Conservation (phyloP, 2,329 filamentous ascomycete genomes). For the Pseudogymnoascus pannorum region DNA sequence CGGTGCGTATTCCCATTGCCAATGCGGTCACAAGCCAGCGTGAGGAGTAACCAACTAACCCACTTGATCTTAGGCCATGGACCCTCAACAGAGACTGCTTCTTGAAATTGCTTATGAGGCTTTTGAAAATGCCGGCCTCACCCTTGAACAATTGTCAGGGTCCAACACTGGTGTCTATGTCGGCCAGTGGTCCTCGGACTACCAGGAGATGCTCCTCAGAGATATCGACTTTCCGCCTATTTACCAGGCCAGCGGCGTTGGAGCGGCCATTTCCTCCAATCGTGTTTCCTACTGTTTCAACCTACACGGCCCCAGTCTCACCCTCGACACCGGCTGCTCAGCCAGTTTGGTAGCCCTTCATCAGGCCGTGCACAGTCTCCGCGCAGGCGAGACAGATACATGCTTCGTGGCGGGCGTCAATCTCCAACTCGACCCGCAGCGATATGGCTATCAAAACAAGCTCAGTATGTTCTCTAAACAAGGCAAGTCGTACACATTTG, state of each 20-base stretch:
- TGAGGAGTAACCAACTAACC: background rate
- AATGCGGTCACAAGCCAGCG: background rate
- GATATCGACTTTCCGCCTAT: constrained; percentile 20
- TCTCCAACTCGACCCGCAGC: background rate
- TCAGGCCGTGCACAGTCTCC: constrained; percentile 35
- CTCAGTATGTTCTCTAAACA: background rate
- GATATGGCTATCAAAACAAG: background rate
- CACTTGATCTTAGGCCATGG: constrained; percentile 20
- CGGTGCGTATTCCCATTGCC: background rate
- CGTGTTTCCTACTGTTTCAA: constrained; percentile 22
- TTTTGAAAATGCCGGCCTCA: constrained; percentile 22
- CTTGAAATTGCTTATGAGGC: constrained; percentile 24
- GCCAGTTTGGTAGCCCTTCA: constrained; percentile 46
- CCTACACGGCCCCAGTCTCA: constrained; percentile 13
- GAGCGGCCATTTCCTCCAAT: constrained; percentile 13
- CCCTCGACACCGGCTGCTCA: constrained; percentile 16
- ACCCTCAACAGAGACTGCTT: constrained; percentile 25
- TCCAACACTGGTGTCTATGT: background rate
- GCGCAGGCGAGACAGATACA: constrained; percentile 19
- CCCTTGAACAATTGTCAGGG: constrained; percentile 9
- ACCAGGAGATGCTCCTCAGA: constrained; percentile 13
- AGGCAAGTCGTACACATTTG: background rate
- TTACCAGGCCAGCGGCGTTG: constrained; percentile 7
- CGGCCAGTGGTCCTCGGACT: background rate
- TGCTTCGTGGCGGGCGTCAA: background rate